These are phyloP conservation scores for Hanseniaspora vineae DNA, from an alignment of 805 yeast species.

Conservation along the genomic window DNA sequence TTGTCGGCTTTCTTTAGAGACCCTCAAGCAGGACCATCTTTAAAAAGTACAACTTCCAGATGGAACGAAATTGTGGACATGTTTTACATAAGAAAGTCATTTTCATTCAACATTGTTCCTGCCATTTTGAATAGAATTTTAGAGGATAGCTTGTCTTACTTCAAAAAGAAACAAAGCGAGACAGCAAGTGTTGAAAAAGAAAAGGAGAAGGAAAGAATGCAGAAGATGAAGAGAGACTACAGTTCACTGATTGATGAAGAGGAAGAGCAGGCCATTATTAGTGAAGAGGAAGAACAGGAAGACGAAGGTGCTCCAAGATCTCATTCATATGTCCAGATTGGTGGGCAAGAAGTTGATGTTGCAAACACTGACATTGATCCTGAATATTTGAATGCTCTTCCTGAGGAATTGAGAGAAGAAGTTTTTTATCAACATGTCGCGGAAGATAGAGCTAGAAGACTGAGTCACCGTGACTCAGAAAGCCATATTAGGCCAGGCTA, in stretches of 20 bases:
- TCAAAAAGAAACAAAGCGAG: slow-evolving; percentile 20
- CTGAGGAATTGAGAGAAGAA: slow-evolving; percentile 87
- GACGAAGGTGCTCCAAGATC: slow-evolving; percentile 14
- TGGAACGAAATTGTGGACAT: slow-evolving; percentile 50
- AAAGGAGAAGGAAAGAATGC: slow-evolving; percentile 18
- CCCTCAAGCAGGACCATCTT: not conserved
- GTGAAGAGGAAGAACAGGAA: slow-evolving; percentile 18
- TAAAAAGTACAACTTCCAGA: slow-evolving; percentile 38
- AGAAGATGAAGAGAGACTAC: slow-evolving; percentile 14
- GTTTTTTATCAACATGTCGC: slow-evolving; percentile 70
- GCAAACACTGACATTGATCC: slow-evolving; percentile 89
- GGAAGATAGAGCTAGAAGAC: slow-evolving; percentile 42
- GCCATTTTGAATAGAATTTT: slow-evolving; percentile 35
- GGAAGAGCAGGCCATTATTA: slow-evolving; percentile 22
- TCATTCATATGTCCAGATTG: slow-evolving; percentile 61
- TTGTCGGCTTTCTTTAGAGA: not conserved
- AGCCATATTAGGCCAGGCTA: slow-evolving; percentile 72
- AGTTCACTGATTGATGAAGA: slow-evolving; percentile 7
- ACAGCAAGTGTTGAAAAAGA: slow-evolving; percentile 18
- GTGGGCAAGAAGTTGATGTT: slow-evolving; percentile 70
- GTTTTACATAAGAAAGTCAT: slow-evolving; percentile 33
- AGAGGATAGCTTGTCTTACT: slow-evolving; percentile 33
- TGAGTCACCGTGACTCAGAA: slow-evolving; percentile 29
- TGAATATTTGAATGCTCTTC: slow-evolving; percentile 76
- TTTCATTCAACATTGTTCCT: slow-evolving; percentile 26